Evolutionary conservation across 2,329 filamentous ascomycete species (phyloP).

Genomic region (Amesomyces nigricolor): DNA sequence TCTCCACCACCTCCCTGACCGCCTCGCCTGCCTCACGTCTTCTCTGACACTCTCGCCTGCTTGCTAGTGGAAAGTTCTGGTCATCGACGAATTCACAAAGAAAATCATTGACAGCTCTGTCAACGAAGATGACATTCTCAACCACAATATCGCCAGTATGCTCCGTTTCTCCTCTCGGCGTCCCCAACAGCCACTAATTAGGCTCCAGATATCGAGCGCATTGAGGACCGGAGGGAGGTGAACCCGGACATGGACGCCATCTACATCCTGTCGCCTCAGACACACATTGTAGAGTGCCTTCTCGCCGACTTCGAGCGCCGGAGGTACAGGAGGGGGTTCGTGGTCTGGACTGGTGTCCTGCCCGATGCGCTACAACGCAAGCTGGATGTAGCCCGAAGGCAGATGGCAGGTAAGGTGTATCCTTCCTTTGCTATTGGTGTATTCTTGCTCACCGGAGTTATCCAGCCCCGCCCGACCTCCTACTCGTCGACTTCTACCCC

Average conservation of each 20-base stretch:
- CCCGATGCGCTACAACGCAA: conserved; percentile 64
- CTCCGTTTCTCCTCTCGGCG: conserved; percentile 17
- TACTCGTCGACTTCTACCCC: conserved; percentile 85
- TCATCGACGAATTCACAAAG: conserved; percentile 77
- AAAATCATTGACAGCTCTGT: conserved; percentile 86
- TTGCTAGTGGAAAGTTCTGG: conserved; percentile 90
- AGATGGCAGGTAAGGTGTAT: conserved; percentile 49
- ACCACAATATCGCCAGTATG: conserved; percentile 88
- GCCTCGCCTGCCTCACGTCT: no score
- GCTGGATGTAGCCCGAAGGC: conserved; percentile 67
- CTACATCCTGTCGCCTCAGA: conserved; percentile 79
- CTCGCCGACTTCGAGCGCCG: conserved; percentile 85
- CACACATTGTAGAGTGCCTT: conserved; percentile 88
- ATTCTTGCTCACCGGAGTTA: neutral
- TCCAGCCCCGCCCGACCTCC: conserved; percentile 60
- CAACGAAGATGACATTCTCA: conserved; percentile 94
- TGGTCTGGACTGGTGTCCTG: conserved; percentile 80
- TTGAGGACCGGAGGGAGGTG: conserved; percentile 76
- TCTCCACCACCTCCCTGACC: neutral
- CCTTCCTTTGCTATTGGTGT: neutral
- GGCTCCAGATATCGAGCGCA: conserved; percentile 77
- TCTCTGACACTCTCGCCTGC: conserved; percentile 5
- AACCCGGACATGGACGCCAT: conserved; percentile 92
- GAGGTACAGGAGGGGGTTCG: conserved; percentile 70
- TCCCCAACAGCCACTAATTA: conserved; percentile 19